A percentile compares a stretch with the other conserved stretches of the same genome.
These are phyloP conservation scores for Phlyctochytrium arcticum DNA, from an alignment of 192 early-diverging fungal species.

Conservation along the genomic window DNA sequence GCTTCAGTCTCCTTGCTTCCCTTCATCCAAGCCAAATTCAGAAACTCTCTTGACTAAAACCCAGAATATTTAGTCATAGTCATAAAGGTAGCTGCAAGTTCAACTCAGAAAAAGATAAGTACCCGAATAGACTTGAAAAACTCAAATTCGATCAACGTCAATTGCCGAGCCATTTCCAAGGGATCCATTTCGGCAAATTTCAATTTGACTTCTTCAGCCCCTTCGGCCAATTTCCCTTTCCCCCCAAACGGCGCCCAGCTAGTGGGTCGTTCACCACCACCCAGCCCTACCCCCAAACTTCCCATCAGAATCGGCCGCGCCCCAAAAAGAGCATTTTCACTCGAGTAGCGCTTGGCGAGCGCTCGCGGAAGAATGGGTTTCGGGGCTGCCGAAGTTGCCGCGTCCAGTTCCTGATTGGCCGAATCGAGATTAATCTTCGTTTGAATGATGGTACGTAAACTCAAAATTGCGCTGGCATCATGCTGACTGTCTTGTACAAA, in stretches of 20 bases:
- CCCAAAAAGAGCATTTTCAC: constrained; percentile 5
- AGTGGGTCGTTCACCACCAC: background rate
- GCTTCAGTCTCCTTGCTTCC: constrained; percentile 51
- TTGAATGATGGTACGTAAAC: constrained; percentile 29
- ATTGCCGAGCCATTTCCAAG: constrained; percentile 51
- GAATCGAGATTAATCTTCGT: constrained; percentile 20
- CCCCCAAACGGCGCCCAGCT: constrained; percentile 15
- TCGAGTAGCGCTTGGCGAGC: constrained; percentile 36
- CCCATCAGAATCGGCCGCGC: background rate
- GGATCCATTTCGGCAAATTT: constrained; percentile 50
- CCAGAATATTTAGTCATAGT: background rate
- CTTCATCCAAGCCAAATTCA: constrained; percentile 56
- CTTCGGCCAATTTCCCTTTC: constrained; percentile 1
- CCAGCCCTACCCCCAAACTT: background rate
- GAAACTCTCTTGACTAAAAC: constrained; percentile 42
- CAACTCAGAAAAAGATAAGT: background rate
- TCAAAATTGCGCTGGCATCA: constrained; percentile 32
- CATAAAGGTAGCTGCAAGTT: background rate
- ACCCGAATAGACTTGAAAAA: constrained; percentile 49
- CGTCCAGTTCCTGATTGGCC: background rate
- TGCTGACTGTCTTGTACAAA: constrained; percentile 36
- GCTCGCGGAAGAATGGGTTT: constrained; percentile 51
- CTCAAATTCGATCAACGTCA: constrained; percentile 55
- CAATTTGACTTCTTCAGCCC: constrained; percentile 26
- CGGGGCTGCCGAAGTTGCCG: constrained; percentile 22